Percentiles rank a stretch among this genome's conserved stretches.
These are phyloP conservation scores for Cytospora mali DNA, from an alignment of 2,329 filamentous ascomycete genomes.

Conservation along the genomic window DNA sequence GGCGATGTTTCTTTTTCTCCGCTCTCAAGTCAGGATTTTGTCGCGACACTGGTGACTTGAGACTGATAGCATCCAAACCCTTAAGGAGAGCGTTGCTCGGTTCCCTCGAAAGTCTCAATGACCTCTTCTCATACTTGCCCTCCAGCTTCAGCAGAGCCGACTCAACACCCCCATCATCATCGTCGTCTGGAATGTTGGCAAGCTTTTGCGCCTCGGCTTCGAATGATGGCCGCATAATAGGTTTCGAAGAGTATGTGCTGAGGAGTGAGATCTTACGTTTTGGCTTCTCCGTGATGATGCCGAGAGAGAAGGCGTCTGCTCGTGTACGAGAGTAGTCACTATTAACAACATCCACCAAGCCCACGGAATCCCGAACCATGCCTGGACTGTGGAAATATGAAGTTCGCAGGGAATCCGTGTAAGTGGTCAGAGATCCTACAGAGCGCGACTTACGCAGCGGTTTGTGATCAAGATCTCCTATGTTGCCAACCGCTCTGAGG, in stretches of 20 bases:
- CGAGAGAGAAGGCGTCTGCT: slow-evolving; percentile 56
- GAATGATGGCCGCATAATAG: slow-evolving; percentile 73
- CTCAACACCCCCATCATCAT: slow-evolving; percentile 85
- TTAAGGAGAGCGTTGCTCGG: slow-evolving; percentile 29
- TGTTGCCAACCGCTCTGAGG: slow-evolving; percentile 67
- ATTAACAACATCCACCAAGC: slow-evolving; percentile 49
- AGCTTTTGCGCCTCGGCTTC: slow-evolving; percentile 86
- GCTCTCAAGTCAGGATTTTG: slow-evolving; percentile 34
- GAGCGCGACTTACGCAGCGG: slow-evolving; percentile 58
- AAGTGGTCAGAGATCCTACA: slow-evolving; percentile 61
- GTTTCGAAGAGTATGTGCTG: slow-evolving; percentile 64
- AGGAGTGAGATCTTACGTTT: slow-evolving; percentile 57
- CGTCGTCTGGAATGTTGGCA: slow-evolving; percentile 84
- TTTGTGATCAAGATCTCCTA: slow-evolving; percentile 59
- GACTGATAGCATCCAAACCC: slow-evolving; percentile 1
- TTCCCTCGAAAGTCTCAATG: slow-evolving; percentile 46
- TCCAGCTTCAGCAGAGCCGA: slow-evolving; percentile 92
- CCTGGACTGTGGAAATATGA: slow-evolving; percentile 53
- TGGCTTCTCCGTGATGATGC: slow-evolving; percentile 56
- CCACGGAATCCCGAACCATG: slow-evolving; percentile 40
- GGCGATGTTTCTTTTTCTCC: slow-evolving; percentile 50
- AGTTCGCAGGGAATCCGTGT: slow-evolving; percentile 62
- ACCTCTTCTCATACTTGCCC: slow-evolving; percentile 72
- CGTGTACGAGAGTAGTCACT: slow-evolving; percentile 47
- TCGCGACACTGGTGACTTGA: slow-evolving; percentile 15